Conservation (phyloP, 768 basidiomycete genomes). For the Rhodotorula graminis region DNA sequence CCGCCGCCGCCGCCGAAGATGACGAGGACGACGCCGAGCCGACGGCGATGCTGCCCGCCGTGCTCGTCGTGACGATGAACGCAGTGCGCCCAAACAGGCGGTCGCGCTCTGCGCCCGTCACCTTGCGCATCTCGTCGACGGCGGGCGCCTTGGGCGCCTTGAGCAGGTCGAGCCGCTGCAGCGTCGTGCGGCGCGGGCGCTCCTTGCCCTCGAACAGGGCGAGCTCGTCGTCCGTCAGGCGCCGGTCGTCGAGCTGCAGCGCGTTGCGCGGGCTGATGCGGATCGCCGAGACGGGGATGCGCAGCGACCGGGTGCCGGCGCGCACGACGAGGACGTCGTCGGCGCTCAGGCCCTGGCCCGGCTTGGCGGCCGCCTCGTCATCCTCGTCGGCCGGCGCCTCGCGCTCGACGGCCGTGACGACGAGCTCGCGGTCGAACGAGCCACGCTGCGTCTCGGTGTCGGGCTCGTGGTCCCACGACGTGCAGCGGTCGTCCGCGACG, state of each 20-base stretch:
- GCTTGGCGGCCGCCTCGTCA: conserved; percentile 39
- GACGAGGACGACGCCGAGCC: too few species aligned
- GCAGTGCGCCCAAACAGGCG: conserved; percentile 11
- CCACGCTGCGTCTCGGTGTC: conserved; percentile 41
- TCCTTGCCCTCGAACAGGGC: conserved; percentile 1
- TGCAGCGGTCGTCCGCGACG: conserved; percentile 47
- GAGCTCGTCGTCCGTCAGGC: conserved; percentile 22
- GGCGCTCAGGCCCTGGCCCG: conserved; percentile 45
- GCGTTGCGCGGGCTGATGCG: conserved; percentile 1
- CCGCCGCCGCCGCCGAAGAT: too few species aligned
- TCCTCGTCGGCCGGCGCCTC: background rate
- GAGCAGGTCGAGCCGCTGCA: background rate
- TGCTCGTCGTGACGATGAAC: conserved; percentile 14
- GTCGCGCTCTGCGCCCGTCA: background rate
- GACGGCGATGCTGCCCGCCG: background rate
- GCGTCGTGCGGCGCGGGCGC: background rate
- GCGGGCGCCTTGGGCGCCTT: background rate
- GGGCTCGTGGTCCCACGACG: conserved; percentile 45
- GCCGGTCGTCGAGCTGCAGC: conserved; percentile 35
- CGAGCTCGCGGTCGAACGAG: conserved; percentile 43
- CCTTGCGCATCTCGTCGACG: background rate
- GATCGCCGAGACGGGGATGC: conserved; percentile 13
- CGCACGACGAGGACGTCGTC: conserved; percentile 53
- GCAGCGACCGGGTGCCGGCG: conserved; percentile 2
- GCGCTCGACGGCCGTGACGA: conserved; percentile 48